Conservation (phyloP, 176 grass and related monocot genomes). For the Tillandsia fasciculata region DNA sequence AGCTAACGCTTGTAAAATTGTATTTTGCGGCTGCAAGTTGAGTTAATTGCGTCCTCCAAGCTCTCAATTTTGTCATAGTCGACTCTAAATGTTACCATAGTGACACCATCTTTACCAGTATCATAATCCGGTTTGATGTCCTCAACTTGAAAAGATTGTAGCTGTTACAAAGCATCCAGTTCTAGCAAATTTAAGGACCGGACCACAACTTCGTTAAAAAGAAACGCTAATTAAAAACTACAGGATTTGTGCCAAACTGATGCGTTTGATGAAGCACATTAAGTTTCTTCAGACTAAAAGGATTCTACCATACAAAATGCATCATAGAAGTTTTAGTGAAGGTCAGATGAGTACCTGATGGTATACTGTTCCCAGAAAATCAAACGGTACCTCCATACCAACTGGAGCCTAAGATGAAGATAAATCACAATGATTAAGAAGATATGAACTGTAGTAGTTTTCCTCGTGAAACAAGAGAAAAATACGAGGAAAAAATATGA, state of each 20-base stretch:
- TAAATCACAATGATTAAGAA: constrained; percentile 12
- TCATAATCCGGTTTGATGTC: constrained; percentile 96
- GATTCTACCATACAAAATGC: constrained; percentile 2
- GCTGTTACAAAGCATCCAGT: constrained; percentile 25
- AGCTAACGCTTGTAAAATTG: constrained; percentile 42
- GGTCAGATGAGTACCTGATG: constrained; percentile 54
- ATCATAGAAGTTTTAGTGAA: not conserved
- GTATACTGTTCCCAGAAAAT: constrained; percentile 75
- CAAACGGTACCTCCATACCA: constrained; percentile 90
- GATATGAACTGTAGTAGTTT: no score
- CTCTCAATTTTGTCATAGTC: constrained; percentile 69
- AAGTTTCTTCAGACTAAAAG: no score
- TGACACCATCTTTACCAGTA: constrained; percentile 75
- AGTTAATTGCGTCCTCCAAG: constrained; percentile 72
- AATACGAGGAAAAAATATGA: constrained; percentile 18
- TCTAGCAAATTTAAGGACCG: no score
- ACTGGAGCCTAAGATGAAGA: constrained; percentile 43
- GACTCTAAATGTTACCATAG: constrained; percentile 78
- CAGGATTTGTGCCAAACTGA: no score
- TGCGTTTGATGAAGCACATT: no score
- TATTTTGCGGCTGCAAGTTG: constrained; percentile 80
- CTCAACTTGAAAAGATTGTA: constrained; percentile 81
- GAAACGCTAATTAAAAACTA: no score
- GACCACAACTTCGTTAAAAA: no score
- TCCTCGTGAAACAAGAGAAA: constrained; percentile 1